Percentiles rank a stretch among this genome's conserved stretches.
Conservation (phyloP, 306 rosid genomes). For the Urtica urens region DNA sequence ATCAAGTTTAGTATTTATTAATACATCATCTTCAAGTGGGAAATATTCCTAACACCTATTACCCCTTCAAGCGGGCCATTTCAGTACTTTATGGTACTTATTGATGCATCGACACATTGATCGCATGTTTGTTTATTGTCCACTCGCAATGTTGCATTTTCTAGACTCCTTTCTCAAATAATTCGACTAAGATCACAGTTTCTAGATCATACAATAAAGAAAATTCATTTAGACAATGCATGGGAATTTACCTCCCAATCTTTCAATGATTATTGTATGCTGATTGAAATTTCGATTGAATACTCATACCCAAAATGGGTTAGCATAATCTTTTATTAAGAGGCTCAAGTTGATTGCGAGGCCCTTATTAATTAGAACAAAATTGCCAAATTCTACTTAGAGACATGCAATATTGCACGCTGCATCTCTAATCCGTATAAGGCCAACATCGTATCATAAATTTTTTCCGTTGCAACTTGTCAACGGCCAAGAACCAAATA, state of each 20-base stretch:
- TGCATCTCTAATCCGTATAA: no score
- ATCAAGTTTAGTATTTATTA: no score
- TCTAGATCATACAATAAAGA: not conserved
- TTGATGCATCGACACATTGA: not conserved
- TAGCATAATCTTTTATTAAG: not conserved
- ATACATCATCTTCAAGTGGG: no score
- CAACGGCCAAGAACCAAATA: no score
- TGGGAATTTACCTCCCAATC: slow-evolving; percentile 4
- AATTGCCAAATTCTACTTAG: no score
- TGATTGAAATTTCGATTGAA: not conserved
- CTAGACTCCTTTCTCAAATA: not conserved
- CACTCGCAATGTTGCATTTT: not conserved
- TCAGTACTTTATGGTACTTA: not conserved
- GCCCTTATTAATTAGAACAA: no score
- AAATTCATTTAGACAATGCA: not conserved
- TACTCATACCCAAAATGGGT: not conserved
- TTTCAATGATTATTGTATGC: slow-evolving; percentile 3
- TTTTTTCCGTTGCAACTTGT: no score
- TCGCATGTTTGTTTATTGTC: not conserved
- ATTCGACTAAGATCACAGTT: no score
- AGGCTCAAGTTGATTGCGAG: not conserved
- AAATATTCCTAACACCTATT: no score
- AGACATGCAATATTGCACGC: no score
- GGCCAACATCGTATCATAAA: no score
- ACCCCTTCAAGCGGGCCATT: not conserved